These are phyloP conservation scores for Elongisporangium senticosum DNA, from an alignment of 352 stramenopile genomes.

Conservation along the genomic window DNA sequence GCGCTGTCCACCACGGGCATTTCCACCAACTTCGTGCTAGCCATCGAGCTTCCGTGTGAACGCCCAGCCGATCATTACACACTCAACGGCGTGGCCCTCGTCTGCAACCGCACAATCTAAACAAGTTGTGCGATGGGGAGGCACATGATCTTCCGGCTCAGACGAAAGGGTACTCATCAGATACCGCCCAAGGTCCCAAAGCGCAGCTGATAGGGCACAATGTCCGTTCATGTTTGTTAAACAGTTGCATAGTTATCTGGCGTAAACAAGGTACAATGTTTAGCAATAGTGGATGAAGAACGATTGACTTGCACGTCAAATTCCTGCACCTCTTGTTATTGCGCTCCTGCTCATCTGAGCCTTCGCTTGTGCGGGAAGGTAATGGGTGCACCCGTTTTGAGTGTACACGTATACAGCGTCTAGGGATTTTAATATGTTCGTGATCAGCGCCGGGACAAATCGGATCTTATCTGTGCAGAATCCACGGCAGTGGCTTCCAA, in stretches of 20 bases:
- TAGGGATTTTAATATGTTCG: no score
- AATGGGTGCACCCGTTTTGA: neutral
- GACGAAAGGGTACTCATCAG: neutral
- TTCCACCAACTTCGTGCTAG: conserved; percentile 91
- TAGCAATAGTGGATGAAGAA: no score
- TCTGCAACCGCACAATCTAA: conserved; percentile 74
- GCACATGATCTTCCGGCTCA: neutral
- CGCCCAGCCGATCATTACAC: conserved; percentile 77
- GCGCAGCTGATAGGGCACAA: no score
- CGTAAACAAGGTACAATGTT: neutral
- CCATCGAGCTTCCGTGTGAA: conserved; percentile 83
- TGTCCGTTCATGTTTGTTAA: neutral
- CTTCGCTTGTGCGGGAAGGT: neutral
- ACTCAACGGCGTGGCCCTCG: conserved; percentile 83
- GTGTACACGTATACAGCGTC: neutral
- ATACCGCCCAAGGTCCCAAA: neutral
- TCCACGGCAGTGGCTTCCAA: no score
- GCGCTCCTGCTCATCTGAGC: no score
- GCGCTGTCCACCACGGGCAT: conserved; percentile 91
- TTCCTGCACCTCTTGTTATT: no score
- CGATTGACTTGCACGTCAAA: no score
- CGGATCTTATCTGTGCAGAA: no score
- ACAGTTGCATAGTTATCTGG: neutral
- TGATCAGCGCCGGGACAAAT: no score
- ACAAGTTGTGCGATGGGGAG: neutral